Evolutionary conservation across 768 basidiomycete species (phyloP).

Genomic region (Boletus reticuloceps): DNA sequence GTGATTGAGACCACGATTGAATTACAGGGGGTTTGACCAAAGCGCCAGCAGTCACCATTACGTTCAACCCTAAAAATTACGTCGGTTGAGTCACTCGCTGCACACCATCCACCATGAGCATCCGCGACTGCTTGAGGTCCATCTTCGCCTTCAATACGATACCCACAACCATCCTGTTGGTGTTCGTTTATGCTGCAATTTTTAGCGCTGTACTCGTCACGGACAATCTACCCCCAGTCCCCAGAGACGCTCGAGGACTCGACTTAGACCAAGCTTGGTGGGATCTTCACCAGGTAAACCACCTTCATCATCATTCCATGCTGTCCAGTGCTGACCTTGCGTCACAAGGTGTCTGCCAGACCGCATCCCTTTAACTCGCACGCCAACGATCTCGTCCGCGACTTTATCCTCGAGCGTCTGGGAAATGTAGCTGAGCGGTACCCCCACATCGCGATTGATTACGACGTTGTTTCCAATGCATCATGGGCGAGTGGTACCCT

Average conservation of each 20-base stretch:
- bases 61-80: too few relatives aligned
- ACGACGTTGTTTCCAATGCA: conserved; percentile 50
- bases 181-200: conserved; percentile 47
- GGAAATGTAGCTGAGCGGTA: conserved; percentile 41
- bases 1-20: too few relatives aligned
- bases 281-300: conserved; percentile 53
- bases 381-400: conserved; percentile 66
- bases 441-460: conserved; percentile 47
- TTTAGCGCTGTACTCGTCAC: conserved; percentile 47
- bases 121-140: conserved; percentile 22
- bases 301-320: neutral
- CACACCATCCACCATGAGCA: conserved; percentile 17
- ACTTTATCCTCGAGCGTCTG: conserved; percentile 57
- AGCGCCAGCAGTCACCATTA: neutral
- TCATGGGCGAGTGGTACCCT: conserved; percentile 37
- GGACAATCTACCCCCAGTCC: conserved; percentile 46
- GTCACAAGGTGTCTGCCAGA: conserved; percentile 52
- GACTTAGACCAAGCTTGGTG: conserved; percentile 53
- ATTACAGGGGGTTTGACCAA: too few relatives aligned
- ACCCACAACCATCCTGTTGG: conserved; percentile 45
- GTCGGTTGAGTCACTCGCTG: neutral
- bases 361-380: conserved; percentile 82
- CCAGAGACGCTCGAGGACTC: conserved; percentile 43
- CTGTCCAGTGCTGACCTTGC: neutral
- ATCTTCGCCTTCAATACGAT: conserved; percentile 38